Evolutionary conservation across 768 basidiomycete genomes (phyloP), one percentile per base, ranked within the genome.

Genomic region (Boletus rubropictus): DNA sequence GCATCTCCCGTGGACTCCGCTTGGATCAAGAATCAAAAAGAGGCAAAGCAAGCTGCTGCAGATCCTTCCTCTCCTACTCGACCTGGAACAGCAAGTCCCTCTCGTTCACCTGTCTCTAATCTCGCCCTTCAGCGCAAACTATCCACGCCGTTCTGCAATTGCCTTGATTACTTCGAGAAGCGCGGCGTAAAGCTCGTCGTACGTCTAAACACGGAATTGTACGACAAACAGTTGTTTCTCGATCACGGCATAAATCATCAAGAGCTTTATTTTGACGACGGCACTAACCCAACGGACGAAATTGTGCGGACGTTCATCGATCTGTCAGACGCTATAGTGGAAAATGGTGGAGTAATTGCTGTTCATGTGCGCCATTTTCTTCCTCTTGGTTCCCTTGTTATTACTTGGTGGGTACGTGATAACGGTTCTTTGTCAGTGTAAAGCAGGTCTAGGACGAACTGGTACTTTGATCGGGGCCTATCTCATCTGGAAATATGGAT

Each of bases 381-480:
- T 48, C 36, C 10, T 48, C 45, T 53, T 31, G 29, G 20, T 39
- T 43, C 17, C 44, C 36, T 42, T 43, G 49, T 54, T 21, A 45
- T 46, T 48, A 21, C 44, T 40, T 46, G 28, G 41, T 33, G 59
- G 49, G 34, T 48, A 49, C 54, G 33, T 55, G 38, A 61, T 58
- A 51, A 62, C 48, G 49, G 45, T 46, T 24, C 45, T 50, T 42
- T 48, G 44, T 14, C 65, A 95, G 86, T 96, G 92, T 65, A 95
- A 95, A 74, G 96, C 96, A 40, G 96, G 96, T 34, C 76, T 99
- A 10, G 96, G 96, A 20, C 78, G 96, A 46, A 98, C 96, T 6
- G 96, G 96, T 4, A 95, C 93, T 4, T 75, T 99, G 49, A 95
- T 99, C 51, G 96, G 96, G 29, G 96, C 95, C 8, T 98, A 97